Percentiles rank a stretch among this genome's conserved stretches.
These are phyloP conservation scores for Dipodascus geniculatus DNA, from an alignment of 805 yeast species.

Conservation along the genomic window DNA sequence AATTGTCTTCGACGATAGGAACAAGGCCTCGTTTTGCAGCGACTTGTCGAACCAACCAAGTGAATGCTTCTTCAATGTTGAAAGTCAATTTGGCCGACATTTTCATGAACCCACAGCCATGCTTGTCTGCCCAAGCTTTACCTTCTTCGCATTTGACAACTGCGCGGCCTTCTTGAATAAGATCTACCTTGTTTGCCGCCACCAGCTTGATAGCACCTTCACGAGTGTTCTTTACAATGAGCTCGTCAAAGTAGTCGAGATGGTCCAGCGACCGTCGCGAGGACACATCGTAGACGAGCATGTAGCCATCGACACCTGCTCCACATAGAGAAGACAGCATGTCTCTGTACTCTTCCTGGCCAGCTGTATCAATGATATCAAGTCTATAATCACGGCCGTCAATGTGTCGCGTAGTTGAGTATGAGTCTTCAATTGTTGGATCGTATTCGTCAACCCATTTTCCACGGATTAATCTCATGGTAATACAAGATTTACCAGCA, in stretches of 20 bases:
- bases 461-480: slow-evolving; percentile 23
- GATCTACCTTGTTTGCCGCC: slow-evolving; percentile 59
- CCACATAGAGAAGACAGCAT: slow-evolving; percentile 32
- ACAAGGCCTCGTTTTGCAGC: neutral
- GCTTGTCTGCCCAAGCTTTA: slow-evolving; percentile 42
- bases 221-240: slow-evolving; percentile 44
- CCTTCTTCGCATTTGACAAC: slow-evolving; percentile 48
- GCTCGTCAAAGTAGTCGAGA: slow-evolving; percentile 24
- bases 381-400: slow-evolving; percentile 40
- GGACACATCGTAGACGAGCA: slow-evolving; percentile 26
- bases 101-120: slow-evolving; percentile 66
- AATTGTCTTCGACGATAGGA: neutral
- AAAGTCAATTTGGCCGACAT: slow-evolving; percentile 80
- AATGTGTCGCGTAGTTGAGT: slow-evolving; percentile 21
- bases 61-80: slow-evolving; percentile 71
- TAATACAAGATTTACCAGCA: slow-evolving; percentile 22
- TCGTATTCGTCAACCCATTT: slow-evolving; percentile 27
- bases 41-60: slow-evolving; percentile 51
- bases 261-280: slow-evolving; percentile 20
- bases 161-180: slow-evolving; percentile 38
- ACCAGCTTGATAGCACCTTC: slow-evolving; percentile 53
- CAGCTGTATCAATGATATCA: slow-evolving; percentile 67
- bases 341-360: slow-evolving; percentile 68
- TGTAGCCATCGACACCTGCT: slow-evolving; percentile 21
- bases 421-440: slow-evolving; percentile 25